Percentiles rank a stretch among this genome's conserved stretches.
phyloP scores from a whole-genome alignment of 116 monocot species.

The Papilionanthe hybrid region DNA sequence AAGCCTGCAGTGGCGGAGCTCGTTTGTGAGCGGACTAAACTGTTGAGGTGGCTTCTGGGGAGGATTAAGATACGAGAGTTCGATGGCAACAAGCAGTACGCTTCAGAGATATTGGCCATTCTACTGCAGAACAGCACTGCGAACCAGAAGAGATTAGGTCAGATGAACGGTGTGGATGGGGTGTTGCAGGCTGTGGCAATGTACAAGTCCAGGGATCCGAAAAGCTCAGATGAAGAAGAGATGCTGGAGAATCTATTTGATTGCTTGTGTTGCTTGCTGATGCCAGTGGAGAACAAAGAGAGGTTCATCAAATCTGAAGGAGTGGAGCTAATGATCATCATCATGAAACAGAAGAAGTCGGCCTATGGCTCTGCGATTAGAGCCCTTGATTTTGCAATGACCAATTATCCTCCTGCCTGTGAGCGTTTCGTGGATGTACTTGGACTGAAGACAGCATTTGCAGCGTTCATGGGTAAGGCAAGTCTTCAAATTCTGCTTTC shows the following conservation, averaged over 20 bases:
- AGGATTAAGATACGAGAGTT: conserved; percentile 82
- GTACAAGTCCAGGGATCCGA: conserved; percentile 95
- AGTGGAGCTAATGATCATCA: conserved; percentile 97
- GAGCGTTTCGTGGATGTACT: conserved; percentile 98
- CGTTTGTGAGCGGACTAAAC: conserved; percentile 83
- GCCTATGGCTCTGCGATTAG: conserved; percentile 91
- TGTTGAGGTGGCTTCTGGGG: conserved; percentile 78
- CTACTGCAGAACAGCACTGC: conserved; percentile 75
- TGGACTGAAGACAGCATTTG: conserved; percentile 93
- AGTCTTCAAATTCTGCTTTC: conserved; percentile 38
- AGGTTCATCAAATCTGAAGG: conserved; percentile 95
- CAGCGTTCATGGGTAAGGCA: conserved; percentile 99
- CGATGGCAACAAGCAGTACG: conserved; percentile 96
- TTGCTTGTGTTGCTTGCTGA: conserved; percentile 87
- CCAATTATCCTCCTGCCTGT: conserved; percentile 87
- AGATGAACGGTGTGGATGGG: conserved; percentile 94
- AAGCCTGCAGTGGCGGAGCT: conserved; percentile 81
- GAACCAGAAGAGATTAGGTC: conserved; percentile 91
- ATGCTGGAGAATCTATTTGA: conserved; percentile 98
- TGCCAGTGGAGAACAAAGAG: conserved; percentile 98
- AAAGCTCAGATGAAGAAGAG: conserved; percentile 91
- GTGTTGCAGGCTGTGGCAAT: conserved; percentile 88
- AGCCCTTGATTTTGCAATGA: conserved; percentile 97
- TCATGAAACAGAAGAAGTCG: conserved; percentile 97
- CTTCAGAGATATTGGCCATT: conserved; percentile 91